Percentiles rank a stretch among this genome's conserved stretches.
phyloP scores from a whole-genome alignment of 2,329 filamentous ascomycete genomes.

The Cordyceps cicadae region DNA sequence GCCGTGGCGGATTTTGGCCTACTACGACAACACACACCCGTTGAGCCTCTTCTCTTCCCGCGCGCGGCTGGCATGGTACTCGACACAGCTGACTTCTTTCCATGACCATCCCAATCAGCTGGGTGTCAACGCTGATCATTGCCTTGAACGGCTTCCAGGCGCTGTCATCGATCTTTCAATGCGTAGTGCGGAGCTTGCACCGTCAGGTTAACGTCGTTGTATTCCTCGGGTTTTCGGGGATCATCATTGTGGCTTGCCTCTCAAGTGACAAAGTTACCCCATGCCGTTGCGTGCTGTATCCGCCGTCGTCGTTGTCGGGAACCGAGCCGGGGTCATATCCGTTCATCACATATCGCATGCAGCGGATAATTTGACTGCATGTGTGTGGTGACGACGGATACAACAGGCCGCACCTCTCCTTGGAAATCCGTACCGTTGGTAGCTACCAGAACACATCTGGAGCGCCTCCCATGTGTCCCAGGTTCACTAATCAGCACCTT shows the following conservation, averaged over 20 bases:
- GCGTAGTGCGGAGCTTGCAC: not conserved
- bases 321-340: not conserved
- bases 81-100: not conserved
- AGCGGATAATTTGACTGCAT: not conserved
- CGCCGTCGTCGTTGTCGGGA: not conserved
- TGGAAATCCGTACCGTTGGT: too few relatives aligned
- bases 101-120: not conserved
- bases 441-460: not conserved
- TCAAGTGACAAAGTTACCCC: not conserved
- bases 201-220: not conserved
- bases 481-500: not conserved
- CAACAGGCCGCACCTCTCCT: not conserved
- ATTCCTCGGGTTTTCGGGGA: slow-evolving; percentile 2
- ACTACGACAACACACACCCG: not conserved
- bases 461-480: not conserved
- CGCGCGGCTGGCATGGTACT: not conserved
- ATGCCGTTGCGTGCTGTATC: not conserved
- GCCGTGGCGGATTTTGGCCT: not conserved
- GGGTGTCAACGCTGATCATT: not conserved
- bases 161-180: not conserved
- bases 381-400: not conserved
- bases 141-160: not conserved
- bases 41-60: not conserved
- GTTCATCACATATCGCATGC: not conserved
- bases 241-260: not conserved